Base-by-base conservation (phyloP, 1,284 basidiomycete genomes). In the Somion occarium region DNA sequence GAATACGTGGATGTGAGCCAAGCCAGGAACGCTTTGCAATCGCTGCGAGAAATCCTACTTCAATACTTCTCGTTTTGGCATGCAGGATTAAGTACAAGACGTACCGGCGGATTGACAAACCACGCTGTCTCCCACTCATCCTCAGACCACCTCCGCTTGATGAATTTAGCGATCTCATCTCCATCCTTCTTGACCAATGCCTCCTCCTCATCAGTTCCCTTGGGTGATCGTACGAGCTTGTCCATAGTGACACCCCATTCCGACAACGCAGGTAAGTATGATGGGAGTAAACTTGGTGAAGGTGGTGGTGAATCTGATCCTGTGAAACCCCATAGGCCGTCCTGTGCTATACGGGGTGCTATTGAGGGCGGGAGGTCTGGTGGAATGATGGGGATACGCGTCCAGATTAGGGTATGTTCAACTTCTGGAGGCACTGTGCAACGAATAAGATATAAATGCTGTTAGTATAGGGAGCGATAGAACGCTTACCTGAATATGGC, bases 51-150 rank as follows among this genome's bases (percentile, higher is more conserved):
- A 53, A 22, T 34, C 30, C n/a, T n/a, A n/a, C n/a, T 9, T 37
- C 34, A 37, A 37, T 37, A 37, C 39, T 9, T 18, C 18, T 23
- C 51, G 23, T 24, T 19, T 53, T 15, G 30, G 11, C 49, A 22
- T 43, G 24, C 13, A 43, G 41, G 38, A 1, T 12, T 1, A 23
- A 13, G 51, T 43, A 44, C 5, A 22, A 48, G 38, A 60, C 85
- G 66, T 61, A 89, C 88, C 41, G 84, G 85, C 42, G 89, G 88
- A 62, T 91, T 91, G 25, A 90, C 85, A 62, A 90, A 91, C 89
- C 89, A 92, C 2, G 85, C 85, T 0, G 88, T 89, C 67, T 92
- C 89, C 85, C 86, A 92, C 24, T 78, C 75, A 9, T 62, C 64
- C 60, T 86, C 85, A 13, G 60, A 60, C 89, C 89, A 92, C 46